Conservation (phyloP, 306 rosid genomes). For the Cucurbita argyrosperma region DNA sequence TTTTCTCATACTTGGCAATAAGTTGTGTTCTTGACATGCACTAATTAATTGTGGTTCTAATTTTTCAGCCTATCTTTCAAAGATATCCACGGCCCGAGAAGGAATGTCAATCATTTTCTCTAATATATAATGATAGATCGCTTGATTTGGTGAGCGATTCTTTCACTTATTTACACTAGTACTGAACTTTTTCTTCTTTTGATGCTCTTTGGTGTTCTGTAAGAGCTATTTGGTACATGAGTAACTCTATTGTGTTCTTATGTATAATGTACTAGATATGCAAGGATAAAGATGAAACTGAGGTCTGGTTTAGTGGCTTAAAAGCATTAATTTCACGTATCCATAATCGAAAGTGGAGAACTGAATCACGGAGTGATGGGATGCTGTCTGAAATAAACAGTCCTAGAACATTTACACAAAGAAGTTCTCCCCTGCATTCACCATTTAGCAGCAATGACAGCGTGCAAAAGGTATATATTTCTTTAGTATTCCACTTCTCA, state of each 20-base stretch:
- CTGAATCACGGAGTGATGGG: constrained; percentile 97
- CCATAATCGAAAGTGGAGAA: constrained; percentile 88
- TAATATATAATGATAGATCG: constrained; percentile 88
- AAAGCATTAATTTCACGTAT: constrained; percentile 84
- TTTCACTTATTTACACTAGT: constrained; percentile 5
- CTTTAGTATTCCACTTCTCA: constrained; percentile 6
- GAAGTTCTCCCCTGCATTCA: constrained; percentile 89
- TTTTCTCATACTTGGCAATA: not conserved
- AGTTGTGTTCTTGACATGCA: not conserved
- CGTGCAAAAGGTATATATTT: constrained; percentile 59
- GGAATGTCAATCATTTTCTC: constrained; percentile 97
- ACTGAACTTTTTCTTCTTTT: constrained; percentile 1
- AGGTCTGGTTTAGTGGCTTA: constrained; percentile 97
- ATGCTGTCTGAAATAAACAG: constrained; percentile 90
- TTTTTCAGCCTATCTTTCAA: constrained; percentile 89
- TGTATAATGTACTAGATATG: constrained; percentile 60
- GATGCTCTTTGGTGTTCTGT: not conserved
- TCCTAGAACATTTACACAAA: constrained; percentile 87
- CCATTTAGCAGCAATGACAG: constrained; percentile 96
- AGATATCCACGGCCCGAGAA: constrained; percentile 98
- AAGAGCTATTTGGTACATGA: not conserved
- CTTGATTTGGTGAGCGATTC: constrained; percentile 62
- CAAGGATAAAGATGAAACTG: constrained; percentile 99
- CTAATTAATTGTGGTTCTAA: constrained; percentile 12
- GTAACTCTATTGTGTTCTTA: constrained; percentile 19